Evolutionary conservation across 148 eudicot genomes (phyloP).

Genomic region (Vaccinium myrtillus): DNA sequence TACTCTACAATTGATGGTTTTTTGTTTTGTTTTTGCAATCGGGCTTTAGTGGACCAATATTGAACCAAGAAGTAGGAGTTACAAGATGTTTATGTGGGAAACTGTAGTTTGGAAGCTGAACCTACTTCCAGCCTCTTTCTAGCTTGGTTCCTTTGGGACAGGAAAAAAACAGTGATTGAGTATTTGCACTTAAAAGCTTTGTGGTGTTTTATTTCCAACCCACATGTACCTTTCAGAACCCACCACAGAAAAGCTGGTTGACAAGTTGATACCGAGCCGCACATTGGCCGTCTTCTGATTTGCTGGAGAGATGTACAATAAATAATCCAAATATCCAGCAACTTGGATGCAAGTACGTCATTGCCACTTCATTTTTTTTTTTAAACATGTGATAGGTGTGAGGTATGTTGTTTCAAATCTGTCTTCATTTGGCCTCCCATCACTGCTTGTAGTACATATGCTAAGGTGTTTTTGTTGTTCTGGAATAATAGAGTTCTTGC

Average conservation of each 20-base stretch:
- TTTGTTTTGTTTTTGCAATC: not conserved
- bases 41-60: not conserved
- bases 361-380: not conserved
- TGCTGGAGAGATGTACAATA: not conserved
- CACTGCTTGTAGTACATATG: not conserved
- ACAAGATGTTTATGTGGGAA: not conserved
- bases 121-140: constrained; percentile 2
- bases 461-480: not conserved
- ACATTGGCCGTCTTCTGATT: not conserved
- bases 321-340: not conserved
- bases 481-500: not conserved
- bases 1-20: not conserved
- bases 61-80: not conserved
- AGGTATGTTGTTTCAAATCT: not conserved
- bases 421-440: not conserved
- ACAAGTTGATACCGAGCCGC: not conserved
- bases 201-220: not conserved
- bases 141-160: not conserved
- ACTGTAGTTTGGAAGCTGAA: not conserved
- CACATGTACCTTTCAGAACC: not conserved
- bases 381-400: not conserved
- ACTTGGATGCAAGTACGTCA: not conserved
- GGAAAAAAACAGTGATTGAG: not conserved
- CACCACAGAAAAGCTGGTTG: not conserved
- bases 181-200: not conserved